These are phyloP conservation scores for Rhizomucor pusillus DNA, from an alignment of 371 early-diverging fungal species.

Conservation along the genomic window DNA sequence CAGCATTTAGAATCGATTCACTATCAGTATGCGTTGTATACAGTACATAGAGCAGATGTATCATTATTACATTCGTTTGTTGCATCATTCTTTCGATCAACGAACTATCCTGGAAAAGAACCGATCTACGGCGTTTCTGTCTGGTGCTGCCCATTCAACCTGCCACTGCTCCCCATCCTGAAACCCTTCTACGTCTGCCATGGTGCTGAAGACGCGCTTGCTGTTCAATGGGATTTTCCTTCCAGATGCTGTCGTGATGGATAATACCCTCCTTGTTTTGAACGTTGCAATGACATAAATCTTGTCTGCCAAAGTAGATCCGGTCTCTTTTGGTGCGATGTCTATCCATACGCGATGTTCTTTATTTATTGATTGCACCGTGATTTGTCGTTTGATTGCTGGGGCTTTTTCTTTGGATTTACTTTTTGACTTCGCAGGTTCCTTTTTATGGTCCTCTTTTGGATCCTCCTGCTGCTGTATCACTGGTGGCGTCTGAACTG, in stretches of 20 bases:
- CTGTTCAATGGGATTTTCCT: constrained; percentile 34
- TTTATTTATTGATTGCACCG: constrained; percentile 41
- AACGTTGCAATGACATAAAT: constrained; percentile 49
- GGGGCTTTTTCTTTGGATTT: background rate
- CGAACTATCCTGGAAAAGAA: constrained; percentile 32
- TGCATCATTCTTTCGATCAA: background rate
- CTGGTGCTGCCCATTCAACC: constrained; percentile 38
- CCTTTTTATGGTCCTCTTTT: constrained; percentile 6
- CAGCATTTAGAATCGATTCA: no score
- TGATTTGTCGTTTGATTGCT: constrained; percentile 35
- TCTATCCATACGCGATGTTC: constrained; percentile 50
- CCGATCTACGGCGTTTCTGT: constrained; percentile 33
- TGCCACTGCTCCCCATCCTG: constrained; percentile 46
- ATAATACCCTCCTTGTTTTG: constrained; percentile 36
- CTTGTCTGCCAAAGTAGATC: constrained; percentile 39
- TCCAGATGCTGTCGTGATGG: constrained; percentile 40
- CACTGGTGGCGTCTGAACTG: background rate
- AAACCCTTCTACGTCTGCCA: constrained; percentile 38
- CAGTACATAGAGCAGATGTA: no score
- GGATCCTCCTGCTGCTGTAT: background rate
- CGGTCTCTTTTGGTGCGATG: constrained; percentile 44
- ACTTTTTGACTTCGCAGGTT: background rate
- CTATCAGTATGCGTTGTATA: no score
- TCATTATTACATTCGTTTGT: no score
- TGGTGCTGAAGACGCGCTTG: constrained; percentile 31